phyloP scores from a whole-genome alignment of 2,329 filamentous ascomycete species.

The Colletotrichum chlorophyti region DNA sequence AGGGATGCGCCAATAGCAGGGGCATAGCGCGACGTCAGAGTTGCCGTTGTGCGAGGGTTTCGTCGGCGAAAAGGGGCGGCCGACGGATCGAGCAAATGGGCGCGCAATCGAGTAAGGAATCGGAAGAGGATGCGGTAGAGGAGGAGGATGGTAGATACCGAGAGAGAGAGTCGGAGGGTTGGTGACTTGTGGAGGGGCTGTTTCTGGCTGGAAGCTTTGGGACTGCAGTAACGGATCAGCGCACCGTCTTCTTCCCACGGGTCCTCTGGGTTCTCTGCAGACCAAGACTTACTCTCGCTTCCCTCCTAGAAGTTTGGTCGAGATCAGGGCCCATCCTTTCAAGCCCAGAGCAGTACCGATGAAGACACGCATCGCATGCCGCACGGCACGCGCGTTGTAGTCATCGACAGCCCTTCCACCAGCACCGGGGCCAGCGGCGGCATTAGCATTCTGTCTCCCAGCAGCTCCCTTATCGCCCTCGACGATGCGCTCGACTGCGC shows the following conservation, averaged over 20 bases:
- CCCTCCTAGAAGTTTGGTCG: conserved; percentile 55
- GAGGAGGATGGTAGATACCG: conserved; percentile 83
- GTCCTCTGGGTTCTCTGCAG: conserved; percentile 4
- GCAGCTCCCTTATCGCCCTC: conserved; percentile 37
- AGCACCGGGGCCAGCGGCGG: conserved; percentile 33
- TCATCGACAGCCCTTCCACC: conserved; percentile 56
- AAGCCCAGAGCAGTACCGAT: conserved; percentile 66
- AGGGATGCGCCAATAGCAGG: conserved; percentile 91
- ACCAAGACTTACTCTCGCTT: conserved; percentile 50
- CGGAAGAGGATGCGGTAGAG: conserved; percentile 89
- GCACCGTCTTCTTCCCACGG: not conserved
- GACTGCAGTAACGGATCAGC: conserved; percentile 29
- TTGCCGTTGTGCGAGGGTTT: conserved; percentile 77
- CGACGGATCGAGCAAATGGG: conserved; percentile 79
- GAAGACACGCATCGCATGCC: conserved; percentile 76
- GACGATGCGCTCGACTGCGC: conserved; percentile 58
- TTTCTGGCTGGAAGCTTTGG: conserved; percentile 45
- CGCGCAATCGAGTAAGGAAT: conserved; percentile 82
- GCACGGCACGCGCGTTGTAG: conserved; percentile 73
- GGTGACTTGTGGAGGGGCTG: conserved; percentile 68
- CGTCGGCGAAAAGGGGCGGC: conserved; percentile 81
- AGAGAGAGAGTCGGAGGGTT: conserved; percentile 79
- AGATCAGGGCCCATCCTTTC: conserved; percentile 63
- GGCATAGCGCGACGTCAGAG: conserved; percentile 82
- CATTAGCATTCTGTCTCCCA: conserved; percentile 18